phyloP scores from a whole-genome alignment of 257 asterid genomes.

The Rauvolfia tetraphylla region DNA sequence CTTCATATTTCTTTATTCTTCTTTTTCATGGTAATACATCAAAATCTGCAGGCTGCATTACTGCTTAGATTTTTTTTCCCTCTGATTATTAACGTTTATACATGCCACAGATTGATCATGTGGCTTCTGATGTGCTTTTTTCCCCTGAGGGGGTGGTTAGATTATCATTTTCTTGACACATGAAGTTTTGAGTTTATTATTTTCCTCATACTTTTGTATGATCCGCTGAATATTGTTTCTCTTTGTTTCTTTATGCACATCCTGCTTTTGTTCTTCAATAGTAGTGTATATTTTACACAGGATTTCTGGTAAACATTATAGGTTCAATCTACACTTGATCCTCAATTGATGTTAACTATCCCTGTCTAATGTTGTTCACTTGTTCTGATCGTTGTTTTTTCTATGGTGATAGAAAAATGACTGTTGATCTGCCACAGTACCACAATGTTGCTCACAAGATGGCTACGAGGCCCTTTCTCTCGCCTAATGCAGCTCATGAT shows the following conservation, averaged over 20 bases:
- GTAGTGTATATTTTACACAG: not conserved
- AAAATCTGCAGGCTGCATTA: not conserved
- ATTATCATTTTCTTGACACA: not conserved
- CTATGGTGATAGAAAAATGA: not conserved
- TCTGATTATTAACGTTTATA: not conserved
- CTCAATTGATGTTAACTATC: not conserved
- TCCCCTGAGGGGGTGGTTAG: too few relatives aligned
- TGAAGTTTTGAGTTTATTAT: not conserved
- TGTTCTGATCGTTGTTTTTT: not conserved
- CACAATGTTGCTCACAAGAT: constrained; percentile 29
- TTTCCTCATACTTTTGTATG: not conserved
- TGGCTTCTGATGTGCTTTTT: not conserved
- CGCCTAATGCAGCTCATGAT: constrained; percentile 16
- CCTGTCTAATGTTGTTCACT: not conserved
- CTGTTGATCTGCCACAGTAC: constrained; percentile 22
- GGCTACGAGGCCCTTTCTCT: constrained; percentile 19
- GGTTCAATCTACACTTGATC: not conserved
- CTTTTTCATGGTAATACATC: not conserved
- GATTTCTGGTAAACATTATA: not conserved
- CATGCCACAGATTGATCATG: too few relatives aligned
- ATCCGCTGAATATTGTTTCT: not conserved
- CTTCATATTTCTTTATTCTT: not conserved
- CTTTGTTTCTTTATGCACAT: not conserved
- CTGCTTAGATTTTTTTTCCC: not conserved
- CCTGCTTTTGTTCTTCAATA: not conserved